Percentiles rank a stretch among this genome's conserved stretches.
Evolutionary conservation across 2,329 filamentous ascomycete species (phyloP).

Genomic region (Niveomyces coronatus): DNA sequence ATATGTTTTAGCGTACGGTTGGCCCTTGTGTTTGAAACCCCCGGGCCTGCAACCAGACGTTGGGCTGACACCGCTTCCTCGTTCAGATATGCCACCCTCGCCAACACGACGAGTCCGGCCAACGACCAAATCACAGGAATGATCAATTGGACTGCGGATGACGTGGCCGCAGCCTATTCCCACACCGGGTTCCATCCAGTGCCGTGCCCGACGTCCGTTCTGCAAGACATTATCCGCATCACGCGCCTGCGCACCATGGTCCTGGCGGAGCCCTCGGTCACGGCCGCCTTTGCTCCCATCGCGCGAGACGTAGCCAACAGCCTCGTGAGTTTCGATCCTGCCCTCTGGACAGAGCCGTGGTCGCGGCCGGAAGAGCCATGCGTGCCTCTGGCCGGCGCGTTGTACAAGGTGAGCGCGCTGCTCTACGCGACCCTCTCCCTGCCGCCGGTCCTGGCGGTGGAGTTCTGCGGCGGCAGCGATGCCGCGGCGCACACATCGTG

Average conservation of each 20-base stretch:
- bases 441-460: constrained; percentile 1
- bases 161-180: constrained; percentile 5
- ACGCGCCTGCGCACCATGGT: constrained; percentile 5
- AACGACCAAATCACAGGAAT: constrained; percentile 5
- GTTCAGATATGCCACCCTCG: constrained; percentile 1
- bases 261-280: constrained; percentile 1
- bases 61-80: too few species aligned
- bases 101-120: constrained; percentile 5
- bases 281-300: constrained; percentile 1
- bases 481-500: not conserved
- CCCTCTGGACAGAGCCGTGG: constrained; percentile 5
- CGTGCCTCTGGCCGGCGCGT: constrained; percentile 1
- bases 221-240: constrained; percentile 7
- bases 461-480: not conserved
- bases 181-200: constrained; percentile 7
- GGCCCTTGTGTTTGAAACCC: too few species aligned
- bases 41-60: too few species aligned
- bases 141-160: constrained; percentile 4
- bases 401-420: constrained; percentile 3
- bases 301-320: constrained; percentile 1
- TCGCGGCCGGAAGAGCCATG: constrained; percentile 3
- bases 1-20: constrained; percentile 5
- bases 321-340: not conserved
- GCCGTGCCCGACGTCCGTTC: constrained; percentile 5
- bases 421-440: constrained; percentile 1